These are phyloP conservation scores for Solanum hybrid DNA, from an alignment of 305 asterid genomes.

Conservation along the genomic window DNA sequence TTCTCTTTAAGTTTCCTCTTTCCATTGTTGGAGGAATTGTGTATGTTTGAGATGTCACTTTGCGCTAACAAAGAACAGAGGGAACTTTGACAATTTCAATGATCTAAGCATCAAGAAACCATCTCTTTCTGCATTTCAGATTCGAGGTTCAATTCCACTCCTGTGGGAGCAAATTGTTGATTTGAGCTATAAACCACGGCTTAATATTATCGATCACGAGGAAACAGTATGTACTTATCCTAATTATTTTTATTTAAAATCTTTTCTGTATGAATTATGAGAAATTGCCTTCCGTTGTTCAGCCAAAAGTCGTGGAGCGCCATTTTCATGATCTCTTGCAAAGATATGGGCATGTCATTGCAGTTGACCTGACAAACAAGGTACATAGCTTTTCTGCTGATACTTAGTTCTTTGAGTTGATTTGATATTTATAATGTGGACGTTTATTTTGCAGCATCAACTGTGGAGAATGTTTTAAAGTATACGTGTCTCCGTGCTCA, in stretches of 20 bases:
- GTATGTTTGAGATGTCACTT: background rate
- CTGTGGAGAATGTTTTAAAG: background rate
- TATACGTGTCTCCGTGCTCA: background rate
- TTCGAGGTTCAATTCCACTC: conserved; percentile 51
- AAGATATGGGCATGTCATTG: conserved; percentile 84
- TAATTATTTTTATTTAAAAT: background rate
- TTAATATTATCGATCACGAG: conserved; percentile 56
- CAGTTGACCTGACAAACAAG: conserved; percentile 87
- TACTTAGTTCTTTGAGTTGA: background rate
- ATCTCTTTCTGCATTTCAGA: conserved; percentile 24
- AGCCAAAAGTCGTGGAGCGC: conserved; percentile 81
- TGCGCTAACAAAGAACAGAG: background rate
- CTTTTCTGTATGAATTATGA: background rate
- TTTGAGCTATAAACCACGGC: conserved; percentile 91
- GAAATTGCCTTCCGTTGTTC: conserved; percentile 11
- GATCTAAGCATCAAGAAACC: background rate
- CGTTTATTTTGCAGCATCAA: background rate
- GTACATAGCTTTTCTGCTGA: conserved; percentile 13
- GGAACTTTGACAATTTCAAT: background rate
- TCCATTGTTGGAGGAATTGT: background rate
- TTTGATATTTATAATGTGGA: background rate
- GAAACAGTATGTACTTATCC: conserved; percentile 26
- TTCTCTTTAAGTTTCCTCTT: background rate
- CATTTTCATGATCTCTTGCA: conserved; percentile 82
- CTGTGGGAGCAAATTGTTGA: conserved; percentile 85